Base-by-base conservation (phyloP, 2,329 filamentous ascomycete species). In the Chaetomium sp. region DNA sequence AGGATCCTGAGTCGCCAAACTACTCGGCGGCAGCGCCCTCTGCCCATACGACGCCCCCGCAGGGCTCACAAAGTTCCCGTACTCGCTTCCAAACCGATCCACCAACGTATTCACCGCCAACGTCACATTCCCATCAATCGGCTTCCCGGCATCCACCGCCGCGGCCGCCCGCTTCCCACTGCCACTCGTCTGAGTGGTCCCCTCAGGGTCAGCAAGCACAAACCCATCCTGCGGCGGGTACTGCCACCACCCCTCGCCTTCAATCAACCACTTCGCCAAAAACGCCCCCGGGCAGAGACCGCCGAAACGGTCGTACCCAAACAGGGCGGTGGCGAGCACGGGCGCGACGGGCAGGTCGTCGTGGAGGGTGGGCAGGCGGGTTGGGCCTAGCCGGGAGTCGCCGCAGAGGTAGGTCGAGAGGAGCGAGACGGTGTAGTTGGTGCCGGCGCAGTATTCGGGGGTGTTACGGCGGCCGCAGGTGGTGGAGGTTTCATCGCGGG, bases 31-130 rank as follows among this genome's bases (percentile, higher is more conserved):
- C 37, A 79, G 63, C 3, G 75, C 66, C 19, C 76, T 64, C 63
- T 79, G 73, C 27, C 72, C 71, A 57, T 75, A 80, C 2, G 76
- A 74, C 19, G 75, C 72, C 1, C 71, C 72, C 45, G 73, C 70
- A 5, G 76, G 74, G 10, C 68, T 68, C 27, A 77, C 63, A 57
- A 71, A 78, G 0, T 49, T 66, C 46, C 76, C 77, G 47, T 67
- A 68, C 59, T 78, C 75, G 8, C 67, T 67, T 1, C 77, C 77
- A 49, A 79, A 79, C 1, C 76, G 69, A 62, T 79, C 76, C 1
- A 80, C 58, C 32, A 76, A 66, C n/a, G 70, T 68, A 10, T 75
- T 76, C 0, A 64, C 65, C 1, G 59, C 57, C 0, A 80, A 64
- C 0, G 71, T 71, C 57, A 74, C 67, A 27, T 69, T 74, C 4